A percentile compares a stretch with the other conserved stretches of the same genome.
phyloP scores from a whole-genome alignment of 176 grass and related monocot genomes.

The Carex cristatella region DNA sequence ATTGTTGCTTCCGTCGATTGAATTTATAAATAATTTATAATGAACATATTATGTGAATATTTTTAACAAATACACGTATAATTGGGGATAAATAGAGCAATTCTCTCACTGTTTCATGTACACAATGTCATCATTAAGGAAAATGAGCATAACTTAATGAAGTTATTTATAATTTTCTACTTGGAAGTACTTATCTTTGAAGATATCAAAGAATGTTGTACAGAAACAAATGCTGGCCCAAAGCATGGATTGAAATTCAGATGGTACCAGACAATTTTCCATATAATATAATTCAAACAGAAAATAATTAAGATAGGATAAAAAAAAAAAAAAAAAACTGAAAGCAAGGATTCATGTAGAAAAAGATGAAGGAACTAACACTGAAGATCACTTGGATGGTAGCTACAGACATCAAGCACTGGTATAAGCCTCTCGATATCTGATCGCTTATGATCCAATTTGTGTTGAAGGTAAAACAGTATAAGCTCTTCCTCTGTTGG shows the following conservation, averaged over 20 bases:
- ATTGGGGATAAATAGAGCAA: neutral
- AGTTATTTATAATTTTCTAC: neutral
- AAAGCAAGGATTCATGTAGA: neutral
- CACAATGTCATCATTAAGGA: neutral
- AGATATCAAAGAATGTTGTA: neutral
- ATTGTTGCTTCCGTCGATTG: neutral
- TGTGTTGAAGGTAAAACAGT: constrained; percentile 57
- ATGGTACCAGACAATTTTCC: neutral
- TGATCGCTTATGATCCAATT: constrained; percentile 29
- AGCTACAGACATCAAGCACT: constrained; percentile 52
- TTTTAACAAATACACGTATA: neutral
- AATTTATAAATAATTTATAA: neutral
- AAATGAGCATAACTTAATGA: neutral
- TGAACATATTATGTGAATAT: neutral
- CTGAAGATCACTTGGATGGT: constrained; percentile 46
- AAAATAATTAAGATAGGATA: neutral
- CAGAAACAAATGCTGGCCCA: neutral
- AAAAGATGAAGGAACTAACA: constrained; percentile 27
- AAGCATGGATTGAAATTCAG: neutral
- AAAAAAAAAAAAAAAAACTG: neutral
- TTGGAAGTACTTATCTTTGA: neutral
- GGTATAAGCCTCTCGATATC: constrained; percentile 53
- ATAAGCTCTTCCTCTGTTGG: constrained; percentile 83
- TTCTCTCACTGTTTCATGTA: neutral
- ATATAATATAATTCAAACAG: neutral